Base-by-base conservation (phyloP, 2,329 filamentous ascomycete genomes). In the Apiospora kogelbergensis region DNA sequence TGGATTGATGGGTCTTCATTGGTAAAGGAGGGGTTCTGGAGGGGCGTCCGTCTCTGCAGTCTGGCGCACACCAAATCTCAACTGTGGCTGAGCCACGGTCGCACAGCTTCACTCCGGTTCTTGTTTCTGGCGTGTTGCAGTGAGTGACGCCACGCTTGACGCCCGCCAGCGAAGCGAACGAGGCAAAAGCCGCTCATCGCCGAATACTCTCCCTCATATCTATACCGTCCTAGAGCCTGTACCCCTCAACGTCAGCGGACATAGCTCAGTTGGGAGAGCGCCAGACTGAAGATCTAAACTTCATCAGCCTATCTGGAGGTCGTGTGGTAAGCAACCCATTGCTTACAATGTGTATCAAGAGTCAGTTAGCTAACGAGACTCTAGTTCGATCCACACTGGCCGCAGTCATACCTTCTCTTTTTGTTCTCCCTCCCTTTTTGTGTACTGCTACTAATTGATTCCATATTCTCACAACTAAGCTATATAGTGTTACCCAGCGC, bases 241-340 rank as follows among this genome's bases (percentile, higher is more conserved):
- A 9, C 9, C 10, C 30, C 9, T 9, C 53, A 60, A 37, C 53
- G 30, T n/a, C 63, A 42, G 63, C 63, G 63, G 63, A 64, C 63
- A 64, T 64, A 64, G 63, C 63, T 64, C 63, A 64, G 63, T 64
- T 64, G 63, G 63, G 63, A 64, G 63, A 64, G 63, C 63, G 63
- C 63, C 63, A 64, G 63, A 64, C 63, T 64, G 63, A 64, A 64
- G 63, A 64, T 42, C 48, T 15, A 60, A 60, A 64, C 63, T 64
- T 64, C 63, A 64, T 42, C 40, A 42, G 40, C 11, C 3, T 15
- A 42, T 42, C 40, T 42, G 40, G 40, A 42, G 40, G 40, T 42
- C 40, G 13, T 42, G 40, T 42, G 40, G 40, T 42, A 42, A 42
- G 40, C 40, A 42, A 42, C 40, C 40, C 40, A 42, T 42, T 42